Percentiles rank a stretch among this genome's conserved stretches.
Evolutionary conservation across 2,329 filamentous ascomycete genomes (phyloP).

Genomic region (Colletotrichum destructivum): DNA sequence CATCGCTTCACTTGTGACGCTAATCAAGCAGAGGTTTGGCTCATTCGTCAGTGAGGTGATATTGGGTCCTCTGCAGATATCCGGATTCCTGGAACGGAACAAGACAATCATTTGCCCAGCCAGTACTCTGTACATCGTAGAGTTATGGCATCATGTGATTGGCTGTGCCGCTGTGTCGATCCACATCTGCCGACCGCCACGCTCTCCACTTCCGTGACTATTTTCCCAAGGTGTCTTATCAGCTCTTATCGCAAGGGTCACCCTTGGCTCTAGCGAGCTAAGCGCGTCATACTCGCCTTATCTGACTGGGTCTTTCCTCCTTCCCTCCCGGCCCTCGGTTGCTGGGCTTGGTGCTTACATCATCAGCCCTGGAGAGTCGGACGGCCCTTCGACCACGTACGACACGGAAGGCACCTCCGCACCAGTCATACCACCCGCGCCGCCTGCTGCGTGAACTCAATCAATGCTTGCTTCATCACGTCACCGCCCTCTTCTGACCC

Average conservation of each 20-base stretch:
- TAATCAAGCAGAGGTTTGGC: background rate
- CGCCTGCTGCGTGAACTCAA: slow-evolving; percentile 30
- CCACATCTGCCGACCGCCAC: background rate
- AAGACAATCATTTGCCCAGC: no score
- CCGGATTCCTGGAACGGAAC: no score
- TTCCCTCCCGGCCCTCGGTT: no score
- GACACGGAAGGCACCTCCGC: slow-evolving; percentile 2
- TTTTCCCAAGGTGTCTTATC: slow-evolving; percentile 21
- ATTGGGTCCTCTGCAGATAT: no score
- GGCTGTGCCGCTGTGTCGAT: no score
- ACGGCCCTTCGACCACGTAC: no score
- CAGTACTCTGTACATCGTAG: no score
- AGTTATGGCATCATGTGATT: no score
- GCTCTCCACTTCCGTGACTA: background rate
- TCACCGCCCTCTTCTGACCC: background rate
- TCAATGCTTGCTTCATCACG: slow-evolving; percentile 7
- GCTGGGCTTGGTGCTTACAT: slow-evolving; percentile 1
- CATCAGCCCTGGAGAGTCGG: background rate
- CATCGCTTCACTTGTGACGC: background rate
- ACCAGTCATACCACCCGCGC: slow-evolving; percentile 22
- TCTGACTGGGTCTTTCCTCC: background rate
- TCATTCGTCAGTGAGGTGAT: background rate
- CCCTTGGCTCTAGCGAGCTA: background rate
- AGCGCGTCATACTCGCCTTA: slow-evolving; percentile 21
- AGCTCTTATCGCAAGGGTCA: background rate